phyloP scores from a whole-genome alignment of 2,329 filamentous ascomycete genomes.

The Chrysoporthe cubensis region DNA sequence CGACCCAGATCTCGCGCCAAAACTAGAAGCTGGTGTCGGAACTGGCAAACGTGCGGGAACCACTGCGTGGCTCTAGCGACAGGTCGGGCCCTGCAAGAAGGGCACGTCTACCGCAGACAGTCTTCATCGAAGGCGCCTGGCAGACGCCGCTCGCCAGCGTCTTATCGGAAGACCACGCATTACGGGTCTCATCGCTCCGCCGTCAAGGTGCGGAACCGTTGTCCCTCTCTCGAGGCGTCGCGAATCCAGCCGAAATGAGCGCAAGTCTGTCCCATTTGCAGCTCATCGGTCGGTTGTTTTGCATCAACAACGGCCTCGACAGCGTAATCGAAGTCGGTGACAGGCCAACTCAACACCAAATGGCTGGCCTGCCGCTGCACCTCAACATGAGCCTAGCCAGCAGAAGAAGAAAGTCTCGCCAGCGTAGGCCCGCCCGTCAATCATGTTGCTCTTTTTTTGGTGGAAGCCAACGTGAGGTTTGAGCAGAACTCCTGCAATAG shows the following conservation, averaged over 20 bases:
- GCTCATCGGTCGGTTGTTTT: no score
- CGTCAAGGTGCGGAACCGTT: background rate
- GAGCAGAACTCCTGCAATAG: background rate
- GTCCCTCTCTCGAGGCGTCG: background rate
- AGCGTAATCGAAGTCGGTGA: background rate
- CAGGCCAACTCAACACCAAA: background rate
- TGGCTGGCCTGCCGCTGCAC: background rate
- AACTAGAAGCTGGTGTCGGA: background rate
- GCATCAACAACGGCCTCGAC: background rate
- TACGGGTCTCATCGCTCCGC: background rate
- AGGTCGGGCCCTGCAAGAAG: background rate
- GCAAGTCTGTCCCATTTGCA: no score
- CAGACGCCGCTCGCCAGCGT: no score
- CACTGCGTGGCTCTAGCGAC: background rate
- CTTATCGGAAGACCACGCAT: background rate
- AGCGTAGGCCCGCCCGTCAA: no score
- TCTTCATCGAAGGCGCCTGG: background rate
- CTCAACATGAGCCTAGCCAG: background rate
- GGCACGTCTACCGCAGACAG: background rate
- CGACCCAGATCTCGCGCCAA: constrained; percentile 2
- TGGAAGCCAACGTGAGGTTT: no score
- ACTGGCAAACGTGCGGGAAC: background rate
- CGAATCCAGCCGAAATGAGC: background rate
- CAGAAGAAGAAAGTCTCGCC: background rate
- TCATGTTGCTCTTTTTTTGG: background rate